Evolutionary conservation across 805 yeast genomes (phyloP).

Genomic region (Barnettozyma californica): DNA sequence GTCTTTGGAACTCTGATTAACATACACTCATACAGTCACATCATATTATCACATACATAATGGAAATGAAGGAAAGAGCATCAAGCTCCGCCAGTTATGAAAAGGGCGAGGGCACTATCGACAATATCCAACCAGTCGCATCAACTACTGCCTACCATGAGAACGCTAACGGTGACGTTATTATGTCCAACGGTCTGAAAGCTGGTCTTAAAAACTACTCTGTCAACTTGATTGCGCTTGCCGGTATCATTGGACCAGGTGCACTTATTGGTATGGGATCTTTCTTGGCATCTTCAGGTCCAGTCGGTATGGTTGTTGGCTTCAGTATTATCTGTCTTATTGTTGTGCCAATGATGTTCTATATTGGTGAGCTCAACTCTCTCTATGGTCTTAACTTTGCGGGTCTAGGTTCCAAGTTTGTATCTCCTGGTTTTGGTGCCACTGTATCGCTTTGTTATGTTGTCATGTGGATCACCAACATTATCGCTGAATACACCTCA

Average conservation of each 20-base stretch:
- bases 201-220: conserved; percentile 46
- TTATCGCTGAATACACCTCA: conserved; percentile 51
- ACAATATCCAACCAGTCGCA: not conserved
- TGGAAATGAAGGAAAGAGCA: conserved; percentile 2
- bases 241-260: conserved; percentile 61
- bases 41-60: not conserved
- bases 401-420: conserved; percentile 43
- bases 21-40: not conserved
- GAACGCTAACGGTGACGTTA: conserved; percentile 23
- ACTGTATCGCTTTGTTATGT: conserved; percentile 49
- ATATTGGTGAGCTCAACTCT: conserved; percentile 53
- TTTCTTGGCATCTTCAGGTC: conserved; percentile 46
- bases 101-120: not conserved
- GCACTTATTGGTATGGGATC: conserved; percentile 47
- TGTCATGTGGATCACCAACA: conserved; percentile 50
- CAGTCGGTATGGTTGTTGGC: conserved; percentile 47
- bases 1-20: not conserved
- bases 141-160: conserved; percentile 12
- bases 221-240: conserved; percentile 45
- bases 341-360: conserved; percentile 50
- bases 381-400: conserved; percentile 50
- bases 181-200: conserved; percentile 33
- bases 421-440: conserved; percentile 54
- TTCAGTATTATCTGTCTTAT: conserved; percentile 48
- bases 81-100: not conserved